Base-by-base conservation (phyloP, 352 stramenopile species). In the Phytophthora colocasiae region DNA sequence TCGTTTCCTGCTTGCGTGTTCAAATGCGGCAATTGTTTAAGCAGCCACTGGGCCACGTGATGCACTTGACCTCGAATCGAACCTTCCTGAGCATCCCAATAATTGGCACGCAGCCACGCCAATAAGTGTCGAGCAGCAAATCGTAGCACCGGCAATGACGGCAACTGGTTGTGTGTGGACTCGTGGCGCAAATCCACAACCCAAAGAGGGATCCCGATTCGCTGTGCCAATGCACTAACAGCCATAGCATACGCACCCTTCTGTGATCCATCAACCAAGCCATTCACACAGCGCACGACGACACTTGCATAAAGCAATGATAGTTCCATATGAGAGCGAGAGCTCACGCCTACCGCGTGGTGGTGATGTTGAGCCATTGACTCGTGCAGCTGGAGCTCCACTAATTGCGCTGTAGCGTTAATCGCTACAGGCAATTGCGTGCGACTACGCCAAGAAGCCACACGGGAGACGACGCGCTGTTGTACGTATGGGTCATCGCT, bases 151-250 rank as follows among this genome's bases (percentile, higher is more conserved):
- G 87, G 77, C 6, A 98, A 69, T 38, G 90, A 91, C n/a, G 95
- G 95, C 43, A 98, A 69, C 49, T 96, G 85, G 74, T 97, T 98
- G 67, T 98, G 95, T 15, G 92, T 96, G 22, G 92, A 93, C 58
- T 98, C 93, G 66, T 98, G 95, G 26, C 95, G 87, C 63, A 98
- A 63, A 52, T 98, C 93, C 26, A 98, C 95, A 58, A 98, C 83
- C 95, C 95, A 98, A 9, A 91, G 70, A 27, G 95, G 95, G 43
- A 98, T 92, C 53, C 95, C 95, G 17, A 98, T 92, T 34, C 93
- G 81, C 39, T 92, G 78, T 50, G 92, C 96, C 45, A 95, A 63
- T 12, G 69, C 61, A 32, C 87, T 95, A 55, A 95, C 85, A 3
- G 87, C 80, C 73, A 81, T 76, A 17, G 87, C 87, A 66, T 93